Evolutionary conservation across 139 green algal species (phyloP).

Genomic region (Chlamydomonas schloesseri): DNA sequence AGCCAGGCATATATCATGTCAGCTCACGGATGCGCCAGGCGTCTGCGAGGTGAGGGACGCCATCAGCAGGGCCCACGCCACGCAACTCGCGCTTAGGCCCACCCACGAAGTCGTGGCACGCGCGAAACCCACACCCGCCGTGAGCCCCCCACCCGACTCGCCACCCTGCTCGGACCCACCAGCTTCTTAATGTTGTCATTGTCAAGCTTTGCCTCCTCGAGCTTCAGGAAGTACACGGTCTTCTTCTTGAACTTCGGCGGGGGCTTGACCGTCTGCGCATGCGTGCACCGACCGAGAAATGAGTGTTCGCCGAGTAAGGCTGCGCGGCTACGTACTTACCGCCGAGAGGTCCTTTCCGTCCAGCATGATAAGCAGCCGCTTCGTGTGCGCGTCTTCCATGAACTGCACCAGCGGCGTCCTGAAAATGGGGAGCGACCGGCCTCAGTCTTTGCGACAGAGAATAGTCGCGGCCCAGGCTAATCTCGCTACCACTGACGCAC

Average conservation of each 20-base stretch:
- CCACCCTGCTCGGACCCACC: slow-evolving; percentile 65
- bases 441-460: no score
- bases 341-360: slow-evolving; percentile 83
- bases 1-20: not conserved
- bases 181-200: slow-evolving; percentile 77
- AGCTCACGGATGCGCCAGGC: not conserved
- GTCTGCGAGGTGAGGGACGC: not conserved
- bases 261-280: slow-evolving; percentile 72
- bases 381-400: slow-evolving; percentile 63
- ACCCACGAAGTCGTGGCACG: no score
- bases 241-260: slow-evolving; percentile 85
- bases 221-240: slow-evolving; percentile 90
- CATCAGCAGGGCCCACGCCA: no score
- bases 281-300: not conserved
- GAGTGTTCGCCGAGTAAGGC: not conserved
- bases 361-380: slow-evolving; percentile 68
- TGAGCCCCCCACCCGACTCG: not conserved
- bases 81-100: no score
- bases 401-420: slow-evolving; percentile 71
- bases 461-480: no score
- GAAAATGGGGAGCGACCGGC: not conserved
- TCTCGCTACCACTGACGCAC: slow-evolving; percentile 37
- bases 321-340: slow-evolving; percentile 46
- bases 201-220: slow-evolving; percentile 62
- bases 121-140: no score